Conservation (phyloP, 257 asterid genomes). For the Fraxinus excelsior region DNA sequence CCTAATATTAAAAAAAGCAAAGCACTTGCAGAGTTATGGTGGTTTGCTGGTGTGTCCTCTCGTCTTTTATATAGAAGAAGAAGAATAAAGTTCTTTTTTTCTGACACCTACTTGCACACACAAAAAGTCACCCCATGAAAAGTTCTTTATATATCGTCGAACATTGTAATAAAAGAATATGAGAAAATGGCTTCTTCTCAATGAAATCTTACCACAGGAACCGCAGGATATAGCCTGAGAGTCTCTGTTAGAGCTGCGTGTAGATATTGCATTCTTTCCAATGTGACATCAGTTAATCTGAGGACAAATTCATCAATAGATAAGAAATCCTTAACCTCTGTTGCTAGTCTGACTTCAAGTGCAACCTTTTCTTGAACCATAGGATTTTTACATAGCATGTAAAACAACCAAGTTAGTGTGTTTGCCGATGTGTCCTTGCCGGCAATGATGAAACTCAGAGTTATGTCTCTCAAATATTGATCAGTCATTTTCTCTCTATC, state of each 20-base stretch:
- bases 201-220: slow-evolving; percentile 47
- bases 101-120: too few species aligned
- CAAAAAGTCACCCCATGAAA: too few species aligned
- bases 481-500: slow-evolving; percentile 27
- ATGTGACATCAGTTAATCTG: slow-evolving; percentile 54
- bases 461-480: slow-evolving; percentile 66
- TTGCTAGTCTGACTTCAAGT: slow-evolving; percentile 42
- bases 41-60: too few species aligned
- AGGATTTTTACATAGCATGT: slow-evolving; percentile 70
- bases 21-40: too few species aligned
- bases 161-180: background rate
- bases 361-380: slow-evolving; percentile 47
- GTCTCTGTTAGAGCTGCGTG: slow-evolving; percentile 69
- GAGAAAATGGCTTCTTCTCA: background rate
- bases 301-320: slow-evolving; percentile 40
- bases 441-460: slow-evolving; percentile 71
- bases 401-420: slow-evolving; percentile 73
- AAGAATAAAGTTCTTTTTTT: too few species aligned
- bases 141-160: too few species aligned
- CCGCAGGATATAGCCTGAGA: slow-evolving; percentile 64
- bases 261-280: slow-evolving; percentile 64
- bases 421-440: slow-evolving; percentile 75
- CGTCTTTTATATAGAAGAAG: too few species aligned
- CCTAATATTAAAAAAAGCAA: too few species aligned
- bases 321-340: slow-evolving; percentile 25